These are phyloP conservation scores for Strombidium stylifer DNA, from an alignment of 73 alveolate genomes.

Conservation along the genomic window DNA sequence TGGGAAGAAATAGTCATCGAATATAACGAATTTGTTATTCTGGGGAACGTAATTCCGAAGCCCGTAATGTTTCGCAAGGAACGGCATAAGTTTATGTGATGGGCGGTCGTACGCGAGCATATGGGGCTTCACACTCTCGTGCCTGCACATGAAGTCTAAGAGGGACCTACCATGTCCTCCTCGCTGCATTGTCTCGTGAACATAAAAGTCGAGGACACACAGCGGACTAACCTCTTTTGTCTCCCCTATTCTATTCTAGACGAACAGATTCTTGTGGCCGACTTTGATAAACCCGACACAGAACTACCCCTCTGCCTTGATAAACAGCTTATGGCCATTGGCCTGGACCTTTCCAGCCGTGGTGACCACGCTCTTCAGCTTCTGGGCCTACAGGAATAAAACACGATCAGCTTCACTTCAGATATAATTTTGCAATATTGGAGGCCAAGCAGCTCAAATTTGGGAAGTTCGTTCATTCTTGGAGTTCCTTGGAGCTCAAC, in stretches of 20 bases:
- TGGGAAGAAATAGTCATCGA: constrained; percentile 82
- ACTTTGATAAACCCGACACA: constrained; percentile 77
- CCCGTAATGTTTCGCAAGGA: constrained; percentile 88
- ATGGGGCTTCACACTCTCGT: constrained; percentile 65
- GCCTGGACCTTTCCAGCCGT: constrained; percentile 56
- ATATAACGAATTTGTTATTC: constrained; percentile 93
- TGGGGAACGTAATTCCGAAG: constrained; percentile 84
- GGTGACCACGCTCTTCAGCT: constrained; percentile 60
- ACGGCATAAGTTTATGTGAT: constrained; percentile 75
- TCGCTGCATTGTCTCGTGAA: constrained; percentile 81
- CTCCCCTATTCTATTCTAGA: constrained; percentile 67
- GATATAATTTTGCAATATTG: too few species aligned
- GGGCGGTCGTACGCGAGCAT: constrained; percentile 86
- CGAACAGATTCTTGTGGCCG: constrained; percentile 75
- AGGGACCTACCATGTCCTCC: constrained; percentile 81
- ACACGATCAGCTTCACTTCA: background rate
- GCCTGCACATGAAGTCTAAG: constrained; percentile 67
- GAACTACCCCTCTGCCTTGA: constrained; percentile 2
- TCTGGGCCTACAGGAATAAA: constrained; percentile 36
- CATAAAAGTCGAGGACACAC: constrained; percentile 89
- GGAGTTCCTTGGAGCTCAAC: too few species aligned
- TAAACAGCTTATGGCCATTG: constrained; percentile 24
- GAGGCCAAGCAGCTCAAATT: too few species aligned
- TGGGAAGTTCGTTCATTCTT: too few species aligned
- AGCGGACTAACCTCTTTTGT: constrained; percentile 74